Evolutionary conservation across 1,139 yeast genomes (phyloP).

Genomic region (Nakaseomyces delphensis): DNA sequence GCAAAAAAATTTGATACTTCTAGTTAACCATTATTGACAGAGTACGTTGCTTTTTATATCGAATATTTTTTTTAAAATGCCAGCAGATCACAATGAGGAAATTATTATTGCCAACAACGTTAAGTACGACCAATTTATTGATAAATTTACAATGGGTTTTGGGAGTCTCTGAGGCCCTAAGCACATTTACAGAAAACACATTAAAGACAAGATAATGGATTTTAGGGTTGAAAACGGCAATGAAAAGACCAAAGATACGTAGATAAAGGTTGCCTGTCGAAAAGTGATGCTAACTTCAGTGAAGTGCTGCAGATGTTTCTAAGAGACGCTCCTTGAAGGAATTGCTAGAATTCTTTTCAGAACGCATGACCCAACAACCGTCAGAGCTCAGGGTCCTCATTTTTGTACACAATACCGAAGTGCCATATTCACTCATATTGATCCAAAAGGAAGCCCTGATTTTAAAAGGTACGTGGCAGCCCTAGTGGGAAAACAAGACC

Average conservation of each 20-base stretch:
- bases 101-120: conserved; percentile 28
- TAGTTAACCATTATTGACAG: too few species aligned
- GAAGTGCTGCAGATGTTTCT: conserved; percentile 83
- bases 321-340: conserved; percentile 46
- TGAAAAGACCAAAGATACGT: conserved; percentile 22
- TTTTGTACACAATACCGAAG: conserved; percentile 78
- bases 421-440: conserved; percentile 55
- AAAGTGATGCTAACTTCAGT: conserved; percentile 62
- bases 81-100: conserved; percentile 4
- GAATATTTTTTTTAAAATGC: conserved; percentile 1
- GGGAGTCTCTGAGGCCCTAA: conserved; percentile 98
- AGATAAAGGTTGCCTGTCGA: conserved; percentile 56
- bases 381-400: conserved; percentile 70
- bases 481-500: conserved; percentile 45
- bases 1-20: too few species aligned
- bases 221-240: conserved; percentile 82
- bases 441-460: conserved; percentile 35
- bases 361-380: conserved; percentile 74
- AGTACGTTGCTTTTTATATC: too few species aligned
- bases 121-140: conserved; percentile 34
- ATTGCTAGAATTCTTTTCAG: conserved; percentile 76
- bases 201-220: conserved; percentile 50
- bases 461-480: conserved; percentile 42
- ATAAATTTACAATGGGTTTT: conserved; percentile 59
- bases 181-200: conserved; percentile 65